Evolutionary conservation across 2,329 filamentous ascomycete species (phyloP).

Genomic region (Hymenoscyphus fructigenus): DNA sequence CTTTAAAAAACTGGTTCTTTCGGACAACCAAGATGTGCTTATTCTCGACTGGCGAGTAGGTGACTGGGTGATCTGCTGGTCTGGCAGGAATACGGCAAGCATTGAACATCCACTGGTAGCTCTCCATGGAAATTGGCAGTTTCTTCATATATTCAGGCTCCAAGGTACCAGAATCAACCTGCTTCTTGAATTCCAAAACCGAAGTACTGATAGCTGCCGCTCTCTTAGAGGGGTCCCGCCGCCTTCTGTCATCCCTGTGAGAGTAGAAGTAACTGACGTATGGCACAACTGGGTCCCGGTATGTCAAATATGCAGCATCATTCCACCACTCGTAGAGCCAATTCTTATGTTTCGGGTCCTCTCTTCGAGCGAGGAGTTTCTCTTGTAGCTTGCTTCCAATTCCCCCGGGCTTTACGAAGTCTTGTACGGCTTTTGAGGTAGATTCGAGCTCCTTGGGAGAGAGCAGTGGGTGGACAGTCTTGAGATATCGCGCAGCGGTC

Average conservation of each 20-base stretch:
- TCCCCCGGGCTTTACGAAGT: conserved; percentile 86
- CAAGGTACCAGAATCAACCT: conserved; percentile 77
- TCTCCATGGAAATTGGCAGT: conserved; percentile 96
- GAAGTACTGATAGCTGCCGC: conserved; percentile 87
- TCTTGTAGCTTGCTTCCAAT: conserved; percentile 83
- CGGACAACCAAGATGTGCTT: conserved; percentile 87
- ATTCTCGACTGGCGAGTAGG: conserved; percentile 72
- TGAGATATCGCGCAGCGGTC: conserved; percentile 77
- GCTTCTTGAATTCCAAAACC: conserved; percentile 88
- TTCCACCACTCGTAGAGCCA: conserved; percentile 99
- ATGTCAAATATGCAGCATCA: conserved; percentile 84
- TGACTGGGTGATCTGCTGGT: conserved; percentile 78
- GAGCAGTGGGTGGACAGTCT: conserved; percentile 74
- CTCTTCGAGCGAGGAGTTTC: conserved; percentile 74
- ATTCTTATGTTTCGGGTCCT: conserved; percentile 81
- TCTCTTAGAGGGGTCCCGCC: conserved; percentile 86
- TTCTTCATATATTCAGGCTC: conserved; percentile 99
- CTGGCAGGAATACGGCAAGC: conserved; percentile 79
- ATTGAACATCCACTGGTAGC: conserved; percentile 99
- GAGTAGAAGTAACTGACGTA: conserved; percentile 99
- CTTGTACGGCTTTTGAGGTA: conserved; percentile 80
- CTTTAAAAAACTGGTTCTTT: conserved; percentile 98
- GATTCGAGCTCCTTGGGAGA: conserved; percentile 65
- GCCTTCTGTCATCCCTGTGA: conserved; percentile 86
- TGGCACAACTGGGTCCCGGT: conserved; percentile 93